Conservation (phyloP, 2,329 filamentous ascomycete genomes). For the Grosmannia penicillata region DNA sequence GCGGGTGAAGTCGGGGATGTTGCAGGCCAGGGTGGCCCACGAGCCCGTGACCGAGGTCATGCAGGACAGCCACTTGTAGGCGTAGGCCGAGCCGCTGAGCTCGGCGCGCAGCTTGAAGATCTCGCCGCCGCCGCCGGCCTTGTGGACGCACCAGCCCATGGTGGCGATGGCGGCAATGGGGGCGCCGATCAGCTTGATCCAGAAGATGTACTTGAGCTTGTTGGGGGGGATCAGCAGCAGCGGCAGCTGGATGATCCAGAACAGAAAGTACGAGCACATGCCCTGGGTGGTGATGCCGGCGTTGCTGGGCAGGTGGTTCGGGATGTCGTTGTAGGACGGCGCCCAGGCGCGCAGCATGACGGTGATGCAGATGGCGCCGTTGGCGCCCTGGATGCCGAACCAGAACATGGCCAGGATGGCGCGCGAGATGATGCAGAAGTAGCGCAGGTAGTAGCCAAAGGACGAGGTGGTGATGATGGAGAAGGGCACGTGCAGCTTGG, state of each 20-base stretch:
- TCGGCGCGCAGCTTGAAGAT: conserved; percentile 19
- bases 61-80: conserved; percentile 25
- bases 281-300: conserved; percentile 22
- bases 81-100: conserved; percentile 29
- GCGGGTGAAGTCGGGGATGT: conserved; percentile 40
- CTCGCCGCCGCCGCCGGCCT: conserved; percentile 34
- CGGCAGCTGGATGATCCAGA: conserved; percentile 21
- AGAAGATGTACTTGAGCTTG: conserved; percentile 21
- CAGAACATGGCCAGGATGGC: conserved; percentile 24
- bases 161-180: conserved; percentile 47
- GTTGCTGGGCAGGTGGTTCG: conserved; percentile 18
- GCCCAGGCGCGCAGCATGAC: conserved; percentile 14
- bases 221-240: conserved; percentile 11
- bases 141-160: conserved; percentile 46
- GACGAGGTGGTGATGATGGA: conserved; percentile 27
- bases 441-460: conserved; percentile 31
- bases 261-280: conserved; percentile 23
- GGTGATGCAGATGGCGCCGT: conserved; percentile 18
- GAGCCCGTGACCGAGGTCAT: conserved; percentile 27
- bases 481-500: conserved; percentile 31
- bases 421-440: conserved; percentile 25
- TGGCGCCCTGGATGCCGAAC: conserved; percentile 30
- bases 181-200: conserved; percentile 32
- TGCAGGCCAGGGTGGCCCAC: conserved; percentile 27
- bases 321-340: conserved; percentile 20